Base-by-base conservation (phyloP, 805 yeast genomes). In the Starmerella tilneyi region DNA sequence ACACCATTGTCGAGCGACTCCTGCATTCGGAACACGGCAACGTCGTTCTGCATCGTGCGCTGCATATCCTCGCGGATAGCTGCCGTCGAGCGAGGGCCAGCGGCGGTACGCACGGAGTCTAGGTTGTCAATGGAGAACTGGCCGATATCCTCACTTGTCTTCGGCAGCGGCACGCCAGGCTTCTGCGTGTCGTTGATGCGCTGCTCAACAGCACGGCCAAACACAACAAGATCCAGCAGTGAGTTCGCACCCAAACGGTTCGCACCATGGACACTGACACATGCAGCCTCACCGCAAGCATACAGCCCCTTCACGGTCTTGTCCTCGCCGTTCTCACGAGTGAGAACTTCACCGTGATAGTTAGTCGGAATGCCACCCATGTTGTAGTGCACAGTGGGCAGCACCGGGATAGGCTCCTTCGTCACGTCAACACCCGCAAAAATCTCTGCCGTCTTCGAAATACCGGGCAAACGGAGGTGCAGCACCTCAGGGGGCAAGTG, bases 311-410 rank as follows among this genome's bases (percentile, higher is more conserved):
- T 92, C 51, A 89, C 92, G 56, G 82, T 77, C 62, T 74, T 77
- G 65, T 92, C 98, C 60, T 89, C 78, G 58, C 98, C 98, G 41
- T 74, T 69, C 62, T 76, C 89, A 62, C 82, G 85, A 38, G 84
- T 84, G 52, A 89, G 64, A 43, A 79, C 96, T 72, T 89, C 96
- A 73, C 97, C 98, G 55, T 81, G 83, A 82, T 85, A 92, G 67
- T 81, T 84, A 56, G 98, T 92, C 67, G 98, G 98, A 56, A 89
- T 84, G 79, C 97, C 97, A 69, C 98, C 98, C 98, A 89, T 89
- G 71, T 89, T 89, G 75, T 92, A 89, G 71, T 89, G 98, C 51
- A 92, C 98, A 55, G 98, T 89, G 59, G 98, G 98, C 58, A 92
- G 69, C 59, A 89, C 88, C 59, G 97, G 98, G 65, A 92, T 92